Evolutionary conservation across 371 early-diverging fungal genomes (phyloP), one percentile per base, ranked within the genome.

Genomic region (Nosema granulosis): DNA sequence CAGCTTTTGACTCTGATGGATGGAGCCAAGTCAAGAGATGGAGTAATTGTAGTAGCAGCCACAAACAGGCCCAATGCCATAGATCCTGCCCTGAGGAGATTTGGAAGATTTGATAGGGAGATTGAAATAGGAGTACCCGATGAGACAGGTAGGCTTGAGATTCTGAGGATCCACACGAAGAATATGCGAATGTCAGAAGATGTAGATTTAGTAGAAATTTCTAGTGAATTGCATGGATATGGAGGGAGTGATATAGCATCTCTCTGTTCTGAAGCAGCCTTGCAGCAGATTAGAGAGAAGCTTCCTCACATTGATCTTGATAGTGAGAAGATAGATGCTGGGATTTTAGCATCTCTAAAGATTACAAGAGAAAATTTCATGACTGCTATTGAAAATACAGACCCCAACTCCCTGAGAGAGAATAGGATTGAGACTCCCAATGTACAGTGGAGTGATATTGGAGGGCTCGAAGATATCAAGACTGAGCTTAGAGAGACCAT

Each of bases 211-310:
- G 95, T 94, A 80, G 91, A 93, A 77, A 93, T 99, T 74, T 95
- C 98, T 29, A 88, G 94, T 1, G 96, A 97, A 82, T 96, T 95
- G 6, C 98, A 96, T 86, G 98, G 98, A 76, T 94, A 92, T 87
- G 96, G 95, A 56, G 99, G 99, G 79, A 91, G 96, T 58, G 99
- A 99, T 88, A 85, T 97, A 80, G 97, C 97, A 26, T 92, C 96
- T 9, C 90, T 99, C 73, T 97, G 98, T 86, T 95, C 96, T 65
- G 99, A 97, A 87, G 99, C 98, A 18, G 98, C 98, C 66, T 92
- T 98, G 90, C 98, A 98, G 87, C 98, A 97, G 86, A 97, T 98
- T 77, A 93, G 99, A 84, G 96, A 95, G 84, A 97, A 96, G 89
- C 92, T 85, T 87, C 92, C 81, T 80, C 84, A 87, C 57, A 96